Evolutionary conservation across 2,329 filamentous ascomycete species (phyloP).

Genomic region (Penicillium sp.): DNA sequence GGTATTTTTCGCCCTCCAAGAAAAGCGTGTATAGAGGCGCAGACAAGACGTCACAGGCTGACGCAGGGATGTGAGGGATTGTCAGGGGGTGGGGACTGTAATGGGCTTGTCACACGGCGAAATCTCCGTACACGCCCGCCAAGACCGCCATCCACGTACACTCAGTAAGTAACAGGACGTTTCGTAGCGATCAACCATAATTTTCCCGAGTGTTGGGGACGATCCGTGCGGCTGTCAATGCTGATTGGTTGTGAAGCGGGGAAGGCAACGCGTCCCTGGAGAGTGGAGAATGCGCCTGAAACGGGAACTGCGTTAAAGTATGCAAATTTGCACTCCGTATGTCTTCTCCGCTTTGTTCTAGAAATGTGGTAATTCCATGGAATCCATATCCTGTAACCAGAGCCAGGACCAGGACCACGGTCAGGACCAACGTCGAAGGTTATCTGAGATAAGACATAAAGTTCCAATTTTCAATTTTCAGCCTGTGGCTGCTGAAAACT

Average conservation of each 20-base stretch:
- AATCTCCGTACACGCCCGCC: conserved; percentile 17
- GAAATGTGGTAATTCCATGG: neutral
- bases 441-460: neutral
- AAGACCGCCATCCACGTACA: conserved; percentile 16
- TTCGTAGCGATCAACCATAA: conserved; percentile 10
- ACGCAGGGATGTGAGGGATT: conserved; percentile 26
- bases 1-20: neutral
- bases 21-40: conserved; percentile 1
- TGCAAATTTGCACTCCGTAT: neutral
- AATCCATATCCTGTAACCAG: too few relatives aligned
- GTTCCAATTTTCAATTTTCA: neutral
- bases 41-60: conserved; percentile 26
- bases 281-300: conserved; percentile 16
- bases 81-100: conserved; percentile 24
- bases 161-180: neutral
- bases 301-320: conserved; percentile 1
- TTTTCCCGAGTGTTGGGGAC: conserved; percentile 17
- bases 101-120: neutral
- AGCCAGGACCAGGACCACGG: too few relatives aligned
- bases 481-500: neutral
- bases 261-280: conserved; percentile 22
- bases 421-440: too few relatives aligned
- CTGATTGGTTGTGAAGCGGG: conserved; percentile 18
- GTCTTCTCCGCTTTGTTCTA: neutral
- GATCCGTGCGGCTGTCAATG: conserved; percentile 18